phyloP scores from a whole-genome alignment of 78 protist species.

The Dictyostelium brefeldianum region DNA sequence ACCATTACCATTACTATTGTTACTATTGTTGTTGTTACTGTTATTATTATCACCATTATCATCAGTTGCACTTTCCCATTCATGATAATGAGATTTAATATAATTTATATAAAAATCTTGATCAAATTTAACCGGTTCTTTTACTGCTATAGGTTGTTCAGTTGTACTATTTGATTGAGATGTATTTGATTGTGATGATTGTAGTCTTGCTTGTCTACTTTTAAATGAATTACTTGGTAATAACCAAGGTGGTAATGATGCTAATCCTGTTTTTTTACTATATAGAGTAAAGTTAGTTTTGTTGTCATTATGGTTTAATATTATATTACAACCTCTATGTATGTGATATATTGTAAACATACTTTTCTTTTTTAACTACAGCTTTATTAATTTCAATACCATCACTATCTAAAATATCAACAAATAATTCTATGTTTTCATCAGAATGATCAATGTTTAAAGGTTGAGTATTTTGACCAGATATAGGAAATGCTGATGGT shows the following conservation, averaged over 20 bases:
- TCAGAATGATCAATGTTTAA: neutral
- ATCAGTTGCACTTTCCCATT: conserved; percentile 27
- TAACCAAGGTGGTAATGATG: conserved; percentile 78
- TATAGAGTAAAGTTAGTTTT: neutral
- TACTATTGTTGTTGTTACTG: no score
- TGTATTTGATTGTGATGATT: neutral
- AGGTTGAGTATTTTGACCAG: neutral
- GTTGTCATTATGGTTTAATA: neutral
- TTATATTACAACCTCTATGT: no score
- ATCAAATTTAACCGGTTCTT: conserved; percentile 1
- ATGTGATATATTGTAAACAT: no score
- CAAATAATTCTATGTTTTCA: conserved; percentile 15
- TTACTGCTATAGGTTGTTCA: neutral
- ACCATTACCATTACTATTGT: neutral
- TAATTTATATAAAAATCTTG: conserved; percentile 17
- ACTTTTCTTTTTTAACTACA: conserved; percentile 52
- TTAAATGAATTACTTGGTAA: conserved; percentile 29
- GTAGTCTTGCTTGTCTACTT: neutral
- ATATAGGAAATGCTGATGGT: conserved; percentile 38
- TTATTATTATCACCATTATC: neutral
- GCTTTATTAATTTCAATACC: conserved; percentile 33
- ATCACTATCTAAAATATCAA: conserved; percentile 52
- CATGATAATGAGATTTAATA: conserved; percentile 36
- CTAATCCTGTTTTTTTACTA: conserved; percentile 69
- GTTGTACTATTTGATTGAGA: neutral